A percentile compares a stretch with the other conserved stretches of the same genome.
These are phyloP conservation scores for Elongisporangium prolatum DNA, from an alignment of 352 stramenopile species.

Conservation along the genomic window DNA sequence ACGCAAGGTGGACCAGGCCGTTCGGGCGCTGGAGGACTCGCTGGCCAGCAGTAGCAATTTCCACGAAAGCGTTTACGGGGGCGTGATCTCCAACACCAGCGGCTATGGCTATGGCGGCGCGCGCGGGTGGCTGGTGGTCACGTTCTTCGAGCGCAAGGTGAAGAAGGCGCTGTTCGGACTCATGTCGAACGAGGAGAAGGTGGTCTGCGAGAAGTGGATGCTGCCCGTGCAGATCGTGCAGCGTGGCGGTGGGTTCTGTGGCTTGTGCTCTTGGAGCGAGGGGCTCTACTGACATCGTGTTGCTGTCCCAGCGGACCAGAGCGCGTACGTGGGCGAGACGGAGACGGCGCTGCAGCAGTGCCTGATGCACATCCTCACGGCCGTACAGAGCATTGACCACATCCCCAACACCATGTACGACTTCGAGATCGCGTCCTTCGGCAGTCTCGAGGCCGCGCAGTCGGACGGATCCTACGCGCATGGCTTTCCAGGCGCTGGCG, in stretches of 20 bases:
- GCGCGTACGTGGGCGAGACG: slow-evolving; percentile 48
- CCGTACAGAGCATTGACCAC: slow-evolving; percentile 75
- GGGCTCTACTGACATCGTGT: background rate
- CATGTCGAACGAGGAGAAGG: slow-evolving; percentile 84
- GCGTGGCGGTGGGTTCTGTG: slow-evolving; percentile 34
- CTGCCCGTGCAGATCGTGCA: slow-evolving; percentile 58
- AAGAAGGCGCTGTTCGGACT: slow-evolving; percentile 82
- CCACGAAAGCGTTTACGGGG: background rate
- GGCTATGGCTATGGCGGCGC: slow-evolving; percentile 20
- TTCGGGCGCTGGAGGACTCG: slow-evolving; percentile 58
- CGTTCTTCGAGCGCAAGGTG: slow-evolving; percentile 78
- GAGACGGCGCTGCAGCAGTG: slow-evolving; percentile 61
- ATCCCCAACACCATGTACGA: slow-evolving; percentile 82
- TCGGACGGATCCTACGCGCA: slow-evolving; percentile 30
- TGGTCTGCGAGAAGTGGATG: slow-evolving; percentile 84
- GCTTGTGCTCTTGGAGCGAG: slow-evolving; percentile 4
- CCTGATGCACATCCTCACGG: slow-evolving; percentile 67
- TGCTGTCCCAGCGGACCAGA: slow-evolving; percentile 25
- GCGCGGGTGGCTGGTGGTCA: slow-evolving; percentile 54
- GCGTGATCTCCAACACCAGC: slow-evolving; percentile 7
- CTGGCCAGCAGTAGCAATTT: slow-evolving; percentile 9
- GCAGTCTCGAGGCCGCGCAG: slow-evolving; percentile 44
- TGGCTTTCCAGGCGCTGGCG: slow-evolving; percentile 17
- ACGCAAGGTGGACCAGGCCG: slow-evolving; percentile 72
- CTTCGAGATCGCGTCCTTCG: slow-evolving; percentile 69